Base-by-base conservation (phyloP, 208 protist genomes). In the Trypanosoma conorhini region DNA sequence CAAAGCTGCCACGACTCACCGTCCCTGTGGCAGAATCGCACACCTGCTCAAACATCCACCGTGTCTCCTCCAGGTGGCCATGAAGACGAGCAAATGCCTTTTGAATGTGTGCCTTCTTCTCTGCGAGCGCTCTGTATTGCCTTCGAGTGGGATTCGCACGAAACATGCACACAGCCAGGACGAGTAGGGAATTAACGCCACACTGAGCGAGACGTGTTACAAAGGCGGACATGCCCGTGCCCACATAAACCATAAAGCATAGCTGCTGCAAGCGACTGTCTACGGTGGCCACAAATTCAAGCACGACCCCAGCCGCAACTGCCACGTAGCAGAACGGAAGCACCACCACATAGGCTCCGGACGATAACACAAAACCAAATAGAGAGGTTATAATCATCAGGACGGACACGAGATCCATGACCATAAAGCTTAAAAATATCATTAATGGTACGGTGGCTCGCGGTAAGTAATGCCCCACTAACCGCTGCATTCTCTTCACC, bases 51-150 rank as follows among this genome's bases (percentile, higher is more conserved):
- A 72, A 72, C 1, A 72, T 62, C 12, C 48, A 42, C 15, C 56
- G 54, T 31, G 63, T 24, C n/a, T 72, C 67, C 10, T n/a, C 54
- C 19, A 72, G 15, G 28, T 35, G 67, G 19, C n/a, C 24, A 5
- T 62, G 54, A 35, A 72, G 55, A 31, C 30, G n/a, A 62, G 46
- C 0, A 24, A 72, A 55, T 24, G 54, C 67, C 22, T 15, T 62
- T 58, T n/a, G 31, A 63, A 72, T 72, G 26, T 72, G 55, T 44
- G 42, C 30, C 30, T 72, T 72, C 22, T 72, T 72, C 38, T 72
- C 67, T 22, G 15, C 5, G 4, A 51, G n/a, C 19, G 67, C 52
- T 58, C 19, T 26, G 56, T 72, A 72, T 21, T 58, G 35, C 10
- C 17, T 40, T 19, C 31, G 22, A 30, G 63, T 52, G 17, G 67